phyloP scores from a whole-genome alignment of 257 asterid genomes.

The Anisodus tanguticus region DNA sequence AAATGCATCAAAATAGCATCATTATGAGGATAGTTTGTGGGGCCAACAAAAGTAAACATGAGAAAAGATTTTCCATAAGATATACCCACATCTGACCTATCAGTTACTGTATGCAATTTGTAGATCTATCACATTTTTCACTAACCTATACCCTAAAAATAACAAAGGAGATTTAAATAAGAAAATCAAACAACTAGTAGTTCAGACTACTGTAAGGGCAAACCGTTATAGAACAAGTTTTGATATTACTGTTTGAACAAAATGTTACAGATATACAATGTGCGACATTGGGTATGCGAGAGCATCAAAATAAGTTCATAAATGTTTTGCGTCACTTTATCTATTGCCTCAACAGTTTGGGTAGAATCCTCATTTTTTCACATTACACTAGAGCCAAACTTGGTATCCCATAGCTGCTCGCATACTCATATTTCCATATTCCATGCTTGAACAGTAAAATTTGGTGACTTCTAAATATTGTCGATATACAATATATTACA shows the following conservation, averaged over 20 bases:
- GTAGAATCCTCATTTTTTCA: not conserved
- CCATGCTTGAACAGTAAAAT: not conserved
- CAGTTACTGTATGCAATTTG: constrained; percentile 1
- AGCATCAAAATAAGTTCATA: constrained; percentile 6
- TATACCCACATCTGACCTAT: not conserved
- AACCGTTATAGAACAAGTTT: not conserved
- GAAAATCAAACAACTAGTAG: constrained; percentile 1
- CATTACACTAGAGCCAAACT: not conserved
- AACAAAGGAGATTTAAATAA: not conserved
- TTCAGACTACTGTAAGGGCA: not conserved
- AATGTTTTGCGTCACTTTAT: constrained; percentile 3
- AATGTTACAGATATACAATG: not conserved
- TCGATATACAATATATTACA: not conserved
- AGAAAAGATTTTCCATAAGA: not conserved
- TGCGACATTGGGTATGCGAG: not conserved
- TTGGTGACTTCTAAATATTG: not conserved
- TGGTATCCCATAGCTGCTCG: not conserved
- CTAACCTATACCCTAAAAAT: not conserved
- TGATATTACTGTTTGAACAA: not conserved
- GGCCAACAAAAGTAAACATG: constrained; percentile 8
- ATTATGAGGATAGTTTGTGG: not conserved
- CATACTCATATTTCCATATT: not conserved
- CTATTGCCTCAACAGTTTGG: not conserved
- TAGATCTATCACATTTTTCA: not conserved
- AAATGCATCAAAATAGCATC: not conserved